Evolutionary conservation across 805 yeast genomes (phyloP), one percentile per base, ranked within the genome.

Genomic region (Wickerhamomyces hampshirensis): DNA sequence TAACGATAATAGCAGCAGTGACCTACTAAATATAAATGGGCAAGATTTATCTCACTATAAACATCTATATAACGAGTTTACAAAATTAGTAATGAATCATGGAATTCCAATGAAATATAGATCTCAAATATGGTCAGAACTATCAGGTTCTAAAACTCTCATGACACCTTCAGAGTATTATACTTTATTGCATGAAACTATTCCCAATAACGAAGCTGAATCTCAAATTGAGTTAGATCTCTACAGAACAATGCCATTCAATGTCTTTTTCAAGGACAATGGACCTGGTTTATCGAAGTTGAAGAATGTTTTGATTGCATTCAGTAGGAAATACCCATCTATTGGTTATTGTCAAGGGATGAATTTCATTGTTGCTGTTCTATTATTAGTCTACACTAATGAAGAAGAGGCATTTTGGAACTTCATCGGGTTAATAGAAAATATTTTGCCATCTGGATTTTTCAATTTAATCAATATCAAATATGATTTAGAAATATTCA

Each of bases 291-390:
- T 68, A 26, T 57, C 53, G 26, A 70, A 67, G 37, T 50, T 75
- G 21, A 59, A 70, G 28, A 57, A 71, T 12, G 66, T 76, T 5
- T 53, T 75, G 33, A 63, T 67, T 26, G 79, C 80, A 1, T 74
- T 69, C 44, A 65, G 68, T 14, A 59, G 66, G 6, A 63, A 71
- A 40, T 65, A 66, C 40, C 69, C 73, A 0, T 59, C 59, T 0
- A 59, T 74, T 29, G 81, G 82, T 1, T 75, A 75, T 49, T 69
- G 75, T 35, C 82, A 75, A 46, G 82, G 82, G 1, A 68, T 75
- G 82, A 75, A 75, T 48, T 67, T 74, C 45, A 69, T 75, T n/a
- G 71, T 68, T 9, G 82, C 77, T 0, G 71, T 69, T 31, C 42
- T 75, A 8, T 49, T 75, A 10, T 48, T 75, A 16, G 66, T 68